A percentile compares a stretch with the other conserved stretches of the same genome.
These are phyloP conservation scores for Xylaria multiplex DNA, from an alignment of 2,329 filamentous ascomycete species.

Conservation along the genomic window DNA sequence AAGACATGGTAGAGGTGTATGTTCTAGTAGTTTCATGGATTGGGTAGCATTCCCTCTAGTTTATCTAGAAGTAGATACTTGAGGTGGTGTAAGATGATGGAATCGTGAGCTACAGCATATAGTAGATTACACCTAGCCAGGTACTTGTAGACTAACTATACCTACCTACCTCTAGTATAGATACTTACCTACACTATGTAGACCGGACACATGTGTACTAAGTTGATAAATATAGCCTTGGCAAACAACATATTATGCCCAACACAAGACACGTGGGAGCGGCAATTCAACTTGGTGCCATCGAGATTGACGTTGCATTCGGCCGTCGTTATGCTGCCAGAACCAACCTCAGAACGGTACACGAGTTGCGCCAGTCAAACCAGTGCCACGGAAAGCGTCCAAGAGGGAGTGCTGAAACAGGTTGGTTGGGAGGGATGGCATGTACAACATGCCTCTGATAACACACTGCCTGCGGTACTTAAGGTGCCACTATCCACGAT, in stretches of 20 bases:
- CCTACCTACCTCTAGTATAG: too few species aligned
- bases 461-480: neutral
- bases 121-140: neutral
- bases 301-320: conserved; percentile 23
- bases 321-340: conserved; percentile 24
- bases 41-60: conserved; percentile 8
- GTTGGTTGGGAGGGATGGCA: neutral
- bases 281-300: conserved; percentile 32
- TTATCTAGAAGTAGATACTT: too few species aligned
- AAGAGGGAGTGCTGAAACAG: neutral
- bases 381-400: conserved; percentile 23
- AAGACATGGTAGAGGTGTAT: neutral
- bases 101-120: too few species aligned
- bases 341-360: conserved; percentile 14
- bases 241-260: conserved; percentile 22
- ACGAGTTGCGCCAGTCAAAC: conserved; percentile 29
- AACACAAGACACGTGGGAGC: conserved; percentile 34
- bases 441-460: neutral
- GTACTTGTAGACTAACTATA: too few species aligned
- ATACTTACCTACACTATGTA: neutral
- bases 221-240: conserved; percentile 22
- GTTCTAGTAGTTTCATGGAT: neutral
- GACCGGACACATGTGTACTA: neutral
- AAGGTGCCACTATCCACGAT: neutral
- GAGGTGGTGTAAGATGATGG: neutral